Conservation (phyloP, 108 stramenopile species). For the Nitzschia sp. region DNA sequence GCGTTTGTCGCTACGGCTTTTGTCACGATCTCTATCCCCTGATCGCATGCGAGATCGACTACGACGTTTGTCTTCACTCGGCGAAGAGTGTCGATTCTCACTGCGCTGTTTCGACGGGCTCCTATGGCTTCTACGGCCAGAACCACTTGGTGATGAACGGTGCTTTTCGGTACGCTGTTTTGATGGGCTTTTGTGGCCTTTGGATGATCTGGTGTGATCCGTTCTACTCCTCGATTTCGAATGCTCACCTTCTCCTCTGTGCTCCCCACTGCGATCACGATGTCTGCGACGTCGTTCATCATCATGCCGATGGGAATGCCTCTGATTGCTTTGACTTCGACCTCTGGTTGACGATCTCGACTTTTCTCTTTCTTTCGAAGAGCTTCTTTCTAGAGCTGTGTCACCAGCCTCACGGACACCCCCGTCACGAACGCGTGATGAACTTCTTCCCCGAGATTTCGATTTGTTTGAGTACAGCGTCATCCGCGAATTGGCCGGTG, state of each 20-base stretch:
- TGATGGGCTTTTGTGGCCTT: neutral
- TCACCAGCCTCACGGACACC: neutral
- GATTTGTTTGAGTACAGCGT: constrained; percentile 5
- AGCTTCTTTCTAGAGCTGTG: neutral
- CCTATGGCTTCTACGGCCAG: too few relatives aligned
- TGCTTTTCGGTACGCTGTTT: too few relatives aligned
- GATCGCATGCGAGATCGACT: too few relatives aligned
- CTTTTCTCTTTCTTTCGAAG: neutral
- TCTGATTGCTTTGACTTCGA: too few relatives aligned
- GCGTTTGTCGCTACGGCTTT: neutral
- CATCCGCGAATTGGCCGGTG: constrained; percentile 6
- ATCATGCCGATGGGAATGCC: neutral
- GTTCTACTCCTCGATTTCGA: neutral
- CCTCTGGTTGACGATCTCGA: too few relatives aligned
- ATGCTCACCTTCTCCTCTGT: neutral
- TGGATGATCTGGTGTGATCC: neutral
- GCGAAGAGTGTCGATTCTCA: too few relatives aligned
- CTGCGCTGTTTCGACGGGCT: too few relatives aligned
- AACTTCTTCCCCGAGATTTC: neutral
- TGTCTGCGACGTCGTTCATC: neutral
- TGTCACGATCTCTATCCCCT: neutral
- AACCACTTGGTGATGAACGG: too few relatives aligned
- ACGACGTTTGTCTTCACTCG: too few relatives aligned
- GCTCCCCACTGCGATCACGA: neutral
- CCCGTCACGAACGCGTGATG: neutral